Conservation (phyloP, 306 rosid species). For the Clitoria ternatea region DNA sequence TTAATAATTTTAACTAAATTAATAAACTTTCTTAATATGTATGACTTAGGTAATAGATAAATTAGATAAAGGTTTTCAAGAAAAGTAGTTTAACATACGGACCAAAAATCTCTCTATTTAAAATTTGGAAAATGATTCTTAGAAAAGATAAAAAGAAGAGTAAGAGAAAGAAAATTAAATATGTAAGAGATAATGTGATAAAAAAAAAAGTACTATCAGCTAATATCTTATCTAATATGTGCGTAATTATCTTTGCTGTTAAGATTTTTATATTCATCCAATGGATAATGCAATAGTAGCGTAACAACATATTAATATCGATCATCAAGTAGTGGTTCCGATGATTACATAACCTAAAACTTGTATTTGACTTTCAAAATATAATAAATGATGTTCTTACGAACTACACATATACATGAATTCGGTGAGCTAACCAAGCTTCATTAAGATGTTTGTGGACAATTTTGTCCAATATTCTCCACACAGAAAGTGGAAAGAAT, state of each 20-base stretch:
- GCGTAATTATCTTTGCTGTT: too few relatives aligned
- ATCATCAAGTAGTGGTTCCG: conserved; percentile 5
- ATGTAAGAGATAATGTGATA: too few relatives aligned
- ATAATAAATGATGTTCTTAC: neutral
- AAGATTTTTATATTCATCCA: neutral
- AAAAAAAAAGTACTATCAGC: too few relatives aligned
- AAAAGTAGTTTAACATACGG: too few relatives aligned
- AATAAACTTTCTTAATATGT: too few relatives aligned
- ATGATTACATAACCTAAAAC: conserved; percentile 1
- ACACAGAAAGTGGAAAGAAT: neutral
- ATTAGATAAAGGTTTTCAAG: too few relatives aligned
- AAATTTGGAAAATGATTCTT: too few relatives aligned
- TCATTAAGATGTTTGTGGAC: neutral
- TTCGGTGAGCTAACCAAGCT: conserved; percentile 25
- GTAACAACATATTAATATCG: neutral
- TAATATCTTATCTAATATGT: too few relatives aligned
- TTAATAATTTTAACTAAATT: too few relatives aligned
- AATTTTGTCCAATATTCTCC: neutral
- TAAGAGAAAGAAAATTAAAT: too few relatives aligned
- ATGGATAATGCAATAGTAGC: neutral
- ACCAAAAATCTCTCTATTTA: neutral
- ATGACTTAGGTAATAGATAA: too few relatives aligned
- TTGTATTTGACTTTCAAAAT: conserved; percentile 7
- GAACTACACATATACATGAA: neutral
- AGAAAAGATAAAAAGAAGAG: too few relatives aligned